These are phyloP conservation scores for Tylopilus subfusipes DNA, from an alignment of 768 basidiomycete genomes.

Conservation along the genomic window DNA sequence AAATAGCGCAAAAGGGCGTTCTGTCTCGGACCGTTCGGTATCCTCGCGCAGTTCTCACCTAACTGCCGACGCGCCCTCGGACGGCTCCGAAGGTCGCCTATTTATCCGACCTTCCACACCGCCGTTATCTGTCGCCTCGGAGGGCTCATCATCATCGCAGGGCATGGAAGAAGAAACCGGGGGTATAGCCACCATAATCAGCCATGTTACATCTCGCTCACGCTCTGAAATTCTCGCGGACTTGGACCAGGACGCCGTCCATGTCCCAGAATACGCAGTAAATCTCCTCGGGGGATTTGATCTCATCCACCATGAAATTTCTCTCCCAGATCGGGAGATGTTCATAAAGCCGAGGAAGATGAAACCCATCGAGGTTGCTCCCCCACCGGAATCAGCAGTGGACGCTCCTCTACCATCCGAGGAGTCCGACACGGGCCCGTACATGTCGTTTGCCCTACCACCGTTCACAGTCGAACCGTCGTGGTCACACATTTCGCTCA, in stretches of 20 bases:
- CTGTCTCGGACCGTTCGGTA: slow-evolving; percentile 17
- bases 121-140: slow-evolving; percentile 28
- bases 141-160: slow-evolving; percentile 23
- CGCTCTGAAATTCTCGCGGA: slow-evolving; percentile 37
- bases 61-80: slow-evolving; percentile 14
- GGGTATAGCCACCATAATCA: slow-evolving; percentile 39
- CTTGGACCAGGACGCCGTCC: slow-evolving; percentile 31
- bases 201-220: slow-evolving; percentile 30
- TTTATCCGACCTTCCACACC: slow-evolving; percentile 30
- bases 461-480: slow-evolving; percentile 23
- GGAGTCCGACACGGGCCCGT: slow-evolving; percentile 33
- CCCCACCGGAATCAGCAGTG: slow-evolving; percentile 19
- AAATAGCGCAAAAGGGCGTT: too few species aligned
- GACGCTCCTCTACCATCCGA: slow-evolving; percentile 26
- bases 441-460: slow-evolving; percentile 30
- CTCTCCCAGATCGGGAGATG: slow-evolving; percentile 31
- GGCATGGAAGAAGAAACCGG: slow-evolving; percentile 16
- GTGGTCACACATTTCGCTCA: slow-evolving; percentile 20
- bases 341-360: slow-evolving; percentile 31
- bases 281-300: slow-evolving; percentile 44
- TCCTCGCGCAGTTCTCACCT: slow-evolving; percentile 24
- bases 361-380: slow-evolving; percentile 26
- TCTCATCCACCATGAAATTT: slow-evolving; percentile 32
- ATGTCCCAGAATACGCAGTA: slow-evolving; percentile 44
- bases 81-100: slow-evolving; percentile 22